Evolutionary conservation across 352 stramenopile species (phyloP).

Genomic region (Globisporangium cylindrosporum): DNA sequence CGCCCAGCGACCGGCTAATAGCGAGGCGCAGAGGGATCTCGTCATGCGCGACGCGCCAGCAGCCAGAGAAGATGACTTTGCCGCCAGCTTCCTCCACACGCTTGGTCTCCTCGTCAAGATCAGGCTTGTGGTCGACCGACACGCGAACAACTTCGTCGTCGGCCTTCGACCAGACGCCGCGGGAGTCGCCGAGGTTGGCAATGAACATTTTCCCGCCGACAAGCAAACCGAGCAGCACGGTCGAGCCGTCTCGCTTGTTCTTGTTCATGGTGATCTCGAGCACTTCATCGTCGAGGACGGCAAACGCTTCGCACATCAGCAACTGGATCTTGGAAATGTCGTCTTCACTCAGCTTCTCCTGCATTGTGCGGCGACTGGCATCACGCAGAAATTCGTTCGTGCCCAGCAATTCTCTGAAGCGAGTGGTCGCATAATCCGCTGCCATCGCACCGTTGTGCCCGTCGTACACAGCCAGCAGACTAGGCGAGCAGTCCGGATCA

Average conservation of each 20-base stretch:
- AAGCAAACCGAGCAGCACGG: conserved; percentile 66
- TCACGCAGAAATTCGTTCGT: conserved; percentile 44
- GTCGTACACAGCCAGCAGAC: conserved; percentile 66
- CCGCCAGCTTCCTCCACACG: conserved; percentile 64
- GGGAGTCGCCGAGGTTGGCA: conserved; percentile 76
- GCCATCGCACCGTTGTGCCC: conserved; percentile 74
- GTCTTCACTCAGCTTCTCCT: conserved; percentile 32
- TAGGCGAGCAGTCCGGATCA: conserved; percentile 40
- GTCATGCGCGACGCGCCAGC: conserved; percentile 81
- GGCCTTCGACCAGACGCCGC: conserved; percentile 45
- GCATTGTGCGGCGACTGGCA: conserved; percentile 37
- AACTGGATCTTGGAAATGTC: conserved; percentile 49
- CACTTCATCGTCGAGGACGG: conserved; percentile 67
- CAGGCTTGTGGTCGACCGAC: conserved; percentile 79
- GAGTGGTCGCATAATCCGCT: conserved; percentile 55
- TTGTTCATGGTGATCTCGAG: conserved; percentile 61
- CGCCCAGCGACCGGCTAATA: conserved; percentile 74
- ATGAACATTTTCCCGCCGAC: conserved; percentile 73
- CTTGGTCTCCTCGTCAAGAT: conserved; percentile 54
- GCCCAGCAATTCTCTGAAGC: conserved; percentile 58
- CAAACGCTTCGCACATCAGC: conserved; percentile 57
- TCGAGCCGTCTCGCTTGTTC: conserved; percentile 74
- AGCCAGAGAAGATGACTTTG: conserved; percentile 79
- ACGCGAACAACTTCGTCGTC: conserved; percentile 50
- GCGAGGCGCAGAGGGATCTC: conserved; percentile 66